Conservation (phyloP, 352 stramenopile species). For the Pythium aquatile region DNA sequence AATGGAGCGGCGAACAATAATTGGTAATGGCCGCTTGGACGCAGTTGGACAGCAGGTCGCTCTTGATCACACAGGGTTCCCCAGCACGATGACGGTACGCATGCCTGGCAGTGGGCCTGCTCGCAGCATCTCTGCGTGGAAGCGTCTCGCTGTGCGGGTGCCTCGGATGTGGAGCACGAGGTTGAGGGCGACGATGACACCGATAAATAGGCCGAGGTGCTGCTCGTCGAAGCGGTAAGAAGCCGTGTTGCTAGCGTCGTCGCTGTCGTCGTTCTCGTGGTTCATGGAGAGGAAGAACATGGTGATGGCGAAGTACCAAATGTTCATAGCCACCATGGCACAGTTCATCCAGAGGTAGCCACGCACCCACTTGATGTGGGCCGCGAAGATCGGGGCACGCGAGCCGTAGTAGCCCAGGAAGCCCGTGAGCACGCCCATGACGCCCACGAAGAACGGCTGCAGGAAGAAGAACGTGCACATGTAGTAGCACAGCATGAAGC, state of each 20-base stretch:
- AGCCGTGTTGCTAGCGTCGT: not conserved
- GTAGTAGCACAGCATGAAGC: constrained; percentile 71
- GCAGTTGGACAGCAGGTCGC: no score
- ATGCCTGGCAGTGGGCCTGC: constrained; percentile 18
- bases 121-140: constrained; percentile 38
- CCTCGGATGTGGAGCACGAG: constrained; percentile 58
- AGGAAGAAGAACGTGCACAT: constrained; percentile 66
- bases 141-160: constrained; percentile 34
- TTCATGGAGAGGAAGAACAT: constrained; percentile 34
- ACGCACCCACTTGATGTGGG: constrained; percentile 69
- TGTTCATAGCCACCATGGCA: constrained; percentile 61
- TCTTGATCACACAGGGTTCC: constrained; percentile 9
- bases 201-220: constrained; percentile 46
- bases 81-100: constrained; percentile 24
- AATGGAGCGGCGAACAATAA: not conserved
- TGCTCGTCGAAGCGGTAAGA: constrained; percentile 31
- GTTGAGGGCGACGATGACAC: constrained; percentile 51
- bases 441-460: constrained; percentile 67
- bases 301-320: constrained; percentile 57
- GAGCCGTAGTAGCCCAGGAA: constrained; percentile 67
- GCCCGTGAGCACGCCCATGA: constrained; percentile 52
- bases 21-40: not conserved
- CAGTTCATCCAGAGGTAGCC: constrained; percentile 74
- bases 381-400: constrained; percentile 51
- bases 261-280: constrained; percentile 12